Percentiles rank a stretch among this genome's conserved stretches.
These are phyloP conservation scores for Moniliophthora roreri DNA, from an alignment of 1,284 basidiomycete species.

Conservation along the genomic window DNA sequence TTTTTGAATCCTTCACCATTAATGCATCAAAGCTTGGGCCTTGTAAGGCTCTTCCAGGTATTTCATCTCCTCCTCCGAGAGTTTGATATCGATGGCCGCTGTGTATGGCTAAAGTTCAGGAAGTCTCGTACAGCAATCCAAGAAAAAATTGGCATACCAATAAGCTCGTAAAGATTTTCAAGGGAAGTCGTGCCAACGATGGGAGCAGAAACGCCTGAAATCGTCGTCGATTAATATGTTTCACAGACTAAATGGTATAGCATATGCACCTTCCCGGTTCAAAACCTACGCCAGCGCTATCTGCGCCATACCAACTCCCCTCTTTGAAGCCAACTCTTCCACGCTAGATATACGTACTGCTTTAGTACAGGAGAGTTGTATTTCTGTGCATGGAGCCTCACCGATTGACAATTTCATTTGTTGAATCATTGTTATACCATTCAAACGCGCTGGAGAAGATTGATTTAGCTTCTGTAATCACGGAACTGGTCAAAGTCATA, in stretches of 20 bases:
- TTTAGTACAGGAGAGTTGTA: too few relatives aligned
- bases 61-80: slow-evolving; percentile 22
- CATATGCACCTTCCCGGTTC: neutral
- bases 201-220: slow-evolving; percentile 17
- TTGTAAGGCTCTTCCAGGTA: slow-evolving; percentile 13
- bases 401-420: too few relatives aligned
- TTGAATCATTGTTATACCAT: too few relatives aligned
- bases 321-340: slow-evolving; percentile 12
- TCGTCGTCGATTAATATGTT: neutral
- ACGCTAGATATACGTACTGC: too few relatives aligned
- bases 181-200: slow-evolving; percentile 20
- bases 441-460: too few relatives aligned
- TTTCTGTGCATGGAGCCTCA: too few relatives aligned
- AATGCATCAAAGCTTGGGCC: too few relatives aligned
- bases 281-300: slow-evolving; percentile 12
- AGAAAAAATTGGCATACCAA: slow-evolving; percentile 9
- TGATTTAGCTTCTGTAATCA: too few relatives aligned
- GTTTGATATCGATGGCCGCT: slow-evolving; percentile 16
- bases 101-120: neutral
- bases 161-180: slow-evolving; percentile 14
- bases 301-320: slow-evolving; percentile 12
- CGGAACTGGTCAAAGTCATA: slow-evolving; percentile 24
- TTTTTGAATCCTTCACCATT: too few relatives aligned
- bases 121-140: neutral
- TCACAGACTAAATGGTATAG: neutral